Conservation (phyloP, 441 rosid species). For the Corymbia calophylla region DNA sequence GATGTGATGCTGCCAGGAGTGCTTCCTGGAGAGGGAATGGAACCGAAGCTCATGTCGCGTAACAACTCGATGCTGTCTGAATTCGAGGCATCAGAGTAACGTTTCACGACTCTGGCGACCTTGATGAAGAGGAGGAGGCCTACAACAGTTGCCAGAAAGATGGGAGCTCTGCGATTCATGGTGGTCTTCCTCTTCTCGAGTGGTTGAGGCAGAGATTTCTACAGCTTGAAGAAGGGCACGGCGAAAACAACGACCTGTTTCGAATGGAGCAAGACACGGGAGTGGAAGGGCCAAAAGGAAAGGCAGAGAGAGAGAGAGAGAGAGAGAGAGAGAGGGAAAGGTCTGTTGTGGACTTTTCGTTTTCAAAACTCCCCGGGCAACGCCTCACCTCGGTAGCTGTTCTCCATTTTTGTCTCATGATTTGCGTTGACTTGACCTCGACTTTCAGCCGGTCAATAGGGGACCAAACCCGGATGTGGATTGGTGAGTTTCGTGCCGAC, state of each 20-base stretch:
- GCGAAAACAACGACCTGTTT: background rate
- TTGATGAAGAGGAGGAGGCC: background rate
- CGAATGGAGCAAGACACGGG: background rate
- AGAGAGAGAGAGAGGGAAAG: background rate
- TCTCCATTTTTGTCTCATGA: background rate
- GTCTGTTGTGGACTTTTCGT: background rate
- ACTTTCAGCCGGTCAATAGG: background rate
- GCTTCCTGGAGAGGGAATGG: background rate
- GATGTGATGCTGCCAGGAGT: background rate
- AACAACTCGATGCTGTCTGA: background rate
- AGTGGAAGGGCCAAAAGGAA: background rate
- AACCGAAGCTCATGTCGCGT: background rate
- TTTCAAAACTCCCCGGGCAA: background rate
- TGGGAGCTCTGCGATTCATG: background rate
- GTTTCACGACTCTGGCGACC: background rate
- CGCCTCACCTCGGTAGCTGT: background rate
- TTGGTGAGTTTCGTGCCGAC: background rate
- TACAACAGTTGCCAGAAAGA: background rate
- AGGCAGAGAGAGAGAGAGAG: background rate
- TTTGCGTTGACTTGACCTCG: background rate
- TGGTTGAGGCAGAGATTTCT: background rate
- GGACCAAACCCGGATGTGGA: background rate
- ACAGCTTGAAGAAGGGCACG: background rate
- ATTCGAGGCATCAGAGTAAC: background rate
- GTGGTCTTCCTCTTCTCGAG: background rate